Evolutionary conservation across 106 monocot genomes (phyloP).

Genomic region (Dendrobium chrysotoxum): DNA sequence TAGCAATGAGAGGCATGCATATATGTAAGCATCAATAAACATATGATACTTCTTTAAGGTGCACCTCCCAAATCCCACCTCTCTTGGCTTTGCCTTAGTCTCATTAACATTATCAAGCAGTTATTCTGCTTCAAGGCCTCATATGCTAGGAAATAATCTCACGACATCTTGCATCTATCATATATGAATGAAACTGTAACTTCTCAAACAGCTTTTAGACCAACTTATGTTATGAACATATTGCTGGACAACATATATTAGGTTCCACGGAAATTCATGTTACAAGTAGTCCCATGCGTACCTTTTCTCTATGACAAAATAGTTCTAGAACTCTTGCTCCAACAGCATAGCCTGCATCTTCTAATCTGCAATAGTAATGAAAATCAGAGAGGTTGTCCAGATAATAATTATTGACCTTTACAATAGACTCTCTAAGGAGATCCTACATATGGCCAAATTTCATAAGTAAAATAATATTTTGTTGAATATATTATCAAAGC

Average conservation of each 20-base stretch:
- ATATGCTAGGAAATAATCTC: not conserved
- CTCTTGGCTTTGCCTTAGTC: not conserved
- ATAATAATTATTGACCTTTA: not conserved
- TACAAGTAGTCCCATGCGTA: constrained; percentile 3
- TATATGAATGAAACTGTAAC: not conserved
- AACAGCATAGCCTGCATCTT: constrained; percentile 98
- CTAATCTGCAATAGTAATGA: constrained; percentile 42
- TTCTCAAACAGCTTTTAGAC: not conserved
- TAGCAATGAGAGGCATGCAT: not conserved
- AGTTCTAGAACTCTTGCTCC: constrained; percentile 96
- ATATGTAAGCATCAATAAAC: not conserved
- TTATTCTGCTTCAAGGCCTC: not conserved
- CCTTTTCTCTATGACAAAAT: constrained; percentile 93
- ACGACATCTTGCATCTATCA: not conserved
- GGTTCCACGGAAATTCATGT: not conserved
- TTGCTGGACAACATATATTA: not conserved
- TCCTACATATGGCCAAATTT: not conserved
- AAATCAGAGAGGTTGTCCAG: not conserved
- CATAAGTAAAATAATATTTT: not conserved
- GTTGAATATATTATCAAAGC: not conserved
- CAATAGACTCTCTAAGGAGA: not conserved
- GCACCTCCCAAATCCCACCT: not conserved
- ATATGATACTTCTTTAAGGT: not conserved
- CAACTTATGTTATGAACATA: not conserved
- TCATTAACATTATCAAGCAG: not conserved